These are phyloP conservation scores for Euphorbia pulcherrima DNA, from an alignment of 345 rosid species.

Conservation along the genomic window DNA sequence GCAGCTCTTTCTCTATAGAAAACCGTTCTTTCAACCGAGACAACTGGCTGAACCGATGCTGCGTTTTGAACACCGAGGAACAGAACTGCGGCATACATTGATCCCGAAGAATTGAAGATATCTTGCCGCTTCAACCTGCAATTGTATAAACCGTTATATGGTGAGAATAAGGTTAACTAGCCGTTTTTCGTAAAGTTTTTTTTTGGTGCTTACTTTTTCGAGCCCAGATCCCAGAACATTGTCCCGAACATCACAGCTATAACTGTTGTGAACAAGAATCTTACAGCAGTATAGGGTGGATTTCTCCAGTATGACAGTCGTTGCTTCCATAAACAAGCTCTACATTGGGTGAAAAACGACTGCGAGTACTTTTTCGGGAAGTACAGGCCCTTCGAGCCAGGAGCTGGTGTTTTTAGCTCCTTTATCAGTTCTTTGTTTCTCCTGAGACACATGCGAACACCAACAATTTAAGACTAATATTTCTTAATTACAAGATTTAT, in stretches of 20 bases:
- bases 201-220: slow-evolving; percentile 43
- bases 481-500: not conserved
- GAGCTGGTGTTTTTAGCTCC: slow-evolving; percentile 51
- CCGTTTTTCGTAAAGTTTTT: not conserved
- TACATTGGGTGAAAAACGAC: slow-evolving; percentile 48
- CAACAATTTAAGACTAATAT: not conserved
- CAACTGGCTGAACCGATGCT: slow-evolving; percentile 57
- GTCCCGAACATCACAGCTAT: slow-evolving; percentile 61
- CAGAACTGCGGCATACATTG: slow-evolving; percentile 61
- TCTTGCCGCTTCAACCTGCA: slow-evolving; percentile 47
- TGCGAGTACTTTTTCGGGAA: slow-evolving; percentile 51
- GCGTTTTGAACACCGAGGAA: slow-evolving; percentile 68
- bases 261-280: slow-evolving; percentile 53
- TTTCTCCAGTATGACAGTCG: slow-evolving; percentile 78
- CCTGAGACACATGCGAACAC: slow-evolving; percentile 5
- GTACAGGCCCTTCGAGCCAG: slow-evolving; percentile 52
- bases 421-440: slow-evolving; percentile 53
- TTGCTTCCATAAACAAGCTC: slow-evolving; percentile 76
- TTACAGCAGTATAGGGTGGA: slow-evolving; percentile 60
- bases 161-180: not conserved
- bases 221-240: slow-evolving; percentile 67
- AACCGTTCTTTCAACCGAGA: slow-evolving; percentile 63
- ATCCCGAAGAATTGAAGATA: slow-evolving; percentile 63
- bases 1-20: slow-evolving; percentile 78
- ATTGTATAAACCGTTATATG: not conserved